phyloP scores from a whole-genome alignment of 352 stramenopile genomes.

The Globisporangium barbulae region DNA sequence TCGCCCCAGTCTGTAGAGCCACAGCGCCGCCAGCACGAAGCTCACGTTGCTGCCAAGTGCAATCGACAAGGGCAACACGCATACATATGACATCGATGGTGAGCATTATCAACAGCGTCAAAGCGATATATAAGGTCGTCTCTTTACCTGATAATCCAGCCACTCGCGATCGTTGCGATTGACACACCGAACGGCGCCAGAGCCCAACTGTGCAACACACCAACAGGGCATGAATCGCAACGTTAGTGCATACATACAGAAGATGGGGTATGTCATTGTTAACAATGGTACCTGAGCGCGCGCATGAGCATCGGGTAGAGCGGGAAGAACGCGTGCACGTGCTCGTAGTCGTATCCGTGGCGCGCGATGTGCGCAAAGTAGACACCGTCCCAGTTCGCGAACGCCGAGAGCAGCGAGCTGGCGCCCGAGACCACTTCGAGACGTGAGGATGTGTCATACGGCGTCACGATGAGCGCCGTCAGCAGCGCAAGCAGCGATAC shows the following conservation, averaged over 20 bases:
- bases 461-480: constrained; percentile 45
- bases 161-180: constrained; percentile 32
- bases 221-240: too few relatives aligned
- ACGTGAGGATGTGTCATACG: constrained; percentile 70
- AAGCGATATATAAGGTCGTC: not conserved
- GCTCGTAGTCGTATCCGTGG: constrained; percentile 82
- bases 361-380: constrained; percentile 75
- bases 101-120: too few relatives aligned
- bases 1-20: constrained; percentile 62
- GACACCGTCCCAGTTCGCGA: constrained; percentile 86
- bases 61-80: not conserved
- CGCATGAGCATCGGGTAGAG: constrained; percentile 65
- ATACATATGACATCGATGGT: not conserved
- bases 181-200: constrained; percentile 19
- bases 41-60: constrained; percentile 51
- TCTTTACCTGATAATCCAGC: constrained; percentile 51
- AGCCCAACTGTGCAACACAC: constrained; percentile 7
- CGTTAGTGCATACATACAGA: not conserved
- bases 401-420: constrained; percentile 28
- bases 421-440: constrained; percentile 15
- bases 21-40: constrained; percentile 68
- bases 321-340: constrained; percentile 84
- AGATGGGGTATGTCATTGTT: too few relatives aligned
- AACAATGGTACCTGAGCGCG: constrained; percentile 18
- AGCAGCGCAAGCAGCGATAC: constrained; percentile 44